Conservation (phyloP, 148 eudicot species). For the Polygonum maritimum region DNA sequence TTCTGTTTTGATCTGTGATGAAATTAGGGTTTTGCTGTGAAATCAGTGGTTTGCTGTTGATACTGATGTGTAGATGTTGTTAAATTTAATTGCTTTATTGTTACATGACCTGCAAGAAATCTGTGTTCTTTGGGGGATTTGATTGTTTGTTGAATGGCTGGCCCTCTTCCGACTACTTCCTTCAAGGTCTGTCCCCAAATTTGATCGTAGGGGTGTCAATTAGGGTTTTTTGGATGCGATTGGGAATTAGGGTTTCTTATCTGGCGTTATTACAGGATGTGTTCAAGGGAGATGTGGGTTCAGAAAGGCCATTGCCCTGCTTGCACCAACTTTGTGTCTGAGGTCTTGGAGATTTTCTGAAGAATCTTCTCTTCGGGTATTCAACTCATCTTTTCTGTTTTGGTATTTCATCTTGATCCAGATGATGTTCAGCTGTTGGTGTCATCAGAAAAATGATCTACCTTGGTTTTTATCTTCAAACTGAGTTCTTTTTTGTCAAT, state of each 20-base stretch:
- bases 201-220: too few species aligned
- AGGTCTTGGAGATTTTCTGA: constrained; percentile 30
- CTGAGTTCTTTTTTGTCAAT: not conserved
- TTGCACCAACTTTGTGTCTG: constrained; percentile 19
- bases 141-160: not conserved
- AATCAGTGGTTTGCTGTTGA: not conserved
- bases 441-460: not conserved
- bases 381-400: not conserved
- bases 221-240: too few species aligned
- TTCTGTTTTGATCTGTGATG: constrained; percentile 1
- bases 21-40: constrained; percentile 6
- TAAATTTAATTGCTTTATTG: not conserved
- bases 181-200: too few species aligned
- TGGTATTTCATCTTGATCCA: not conserved
- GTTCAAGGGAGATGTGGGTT: not conserved
- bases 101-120: not conserved
- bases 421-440: not conserved
- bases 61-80: not conserved
- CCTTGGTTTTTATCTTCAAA: not conserved
- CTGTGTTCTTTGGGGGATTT: not conserved
- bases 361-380: not conserved
- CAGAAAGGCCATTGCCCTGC: constrained; percentile 28
- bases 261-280: constrained; percentile 23
- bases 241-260: too few species aligned
- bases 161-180: too few species aligned